Base-by-base conservation (phyloP, 148 eudicot genomes). In the Camellia lanceoleosa region DNA sequence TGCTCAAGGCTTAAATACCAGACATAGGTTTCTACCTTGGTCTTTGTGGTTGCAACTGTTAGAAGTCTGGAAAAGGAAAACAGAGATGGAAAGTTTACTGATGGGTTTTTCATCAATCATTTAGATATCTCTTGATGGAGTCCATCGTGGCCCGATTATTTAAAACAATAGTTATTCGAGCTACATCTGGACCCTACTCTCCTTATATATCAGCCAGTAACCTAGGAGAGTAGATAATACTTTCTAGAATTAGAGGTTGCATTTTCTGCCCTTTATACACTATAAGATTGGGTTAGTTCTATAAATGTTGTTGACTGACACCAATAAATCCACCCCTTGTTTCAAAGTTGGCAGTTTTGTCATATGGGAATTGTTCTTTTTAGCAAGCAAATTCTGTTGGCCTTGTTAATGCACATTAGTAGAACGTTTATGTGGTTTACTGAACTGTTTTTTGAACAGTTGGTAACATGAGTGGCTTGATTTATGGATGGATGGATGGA, bases 141-240 rank as follows among this genome's bases (percentile, higher is more conserved):
- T 83, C 62, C 80, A 80, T 83, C 71, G 82, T 86, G 80, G 85
- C 86, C 72, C 73, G n/a, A 68, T 78, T 73, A 47, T 83, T 68
- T 38, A 56, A 4, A 58, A 63, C 46, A 30, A 64, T 80, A 74
- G 49, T 77, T 85, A 62, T 56, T 82, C 69, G 77, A 74, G 83
- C 83, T 82, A 75, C 84, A 85, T 82, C 85, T 71, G 78, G 85
- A 82, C 83, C 78, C 81, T 55, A 81, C 78, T 67, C 62, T 63
- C 9, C 18, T 4, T 75, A 41, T 56, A 46, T 38, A 3, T 56
- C 38, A 11, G 64, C 49, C 23, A 30, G 14, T 23, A 19, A 52
- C 13, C 13, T 4, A 62, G 9, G 20, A 19, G 7, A 62, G 23
- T 1, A 16, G 65, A 62, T 18, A 62, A 19, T 18, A 62, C 30